Evolutionary conservation across 2,329 filamentous ascomycete species (phyloP).

Genomic region (Aspergillus neoniger): DNA sequence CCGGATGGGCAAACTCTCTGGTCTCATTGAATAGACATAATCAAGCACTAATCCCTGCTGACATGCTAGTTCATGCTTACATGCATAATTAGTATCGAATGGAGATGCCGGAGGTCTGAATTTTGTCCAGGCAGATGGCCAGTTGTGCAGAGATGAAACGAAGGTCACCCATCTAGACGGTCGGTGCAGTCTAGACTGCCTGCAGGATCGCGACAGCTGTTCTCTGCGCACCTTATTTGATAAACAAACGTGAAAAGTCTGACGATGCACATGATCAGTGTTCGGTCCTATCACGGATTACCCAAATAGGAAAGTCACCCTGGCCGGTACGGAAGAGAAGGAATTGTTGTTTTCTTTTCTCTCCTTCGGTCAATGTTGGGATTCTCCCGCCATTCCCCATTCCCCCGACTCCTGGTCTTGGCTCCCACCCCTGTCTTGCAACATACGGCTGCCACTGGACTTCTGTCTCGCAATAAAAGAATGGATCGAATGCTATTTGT

Average conservation of each 20-base stretch:
- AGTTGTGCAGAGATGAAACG: neutral
- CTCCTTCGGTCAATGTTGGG: neutral
- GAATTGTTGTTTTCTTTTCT: neutral
- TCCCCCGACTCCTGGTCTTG: neutral
- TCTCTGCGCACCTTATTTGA: neutral
- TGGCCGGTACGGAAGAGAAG: neutral
- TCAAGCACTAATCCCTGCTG: neutral
- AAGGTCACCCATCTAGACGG: neutral
- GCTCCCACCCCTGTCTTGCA: neutral
- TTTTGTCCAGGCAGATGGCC: neutral
- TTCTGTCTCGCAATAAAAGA: neutral
- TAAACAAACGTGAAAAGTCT: conserved; percentile 13
- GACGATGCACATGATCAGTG: conserved; percentile 15
- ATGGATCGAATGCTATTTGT: neutral
- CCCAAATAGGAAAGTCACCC: conserved; percentile 19
- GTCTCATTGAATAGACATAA: neutral
- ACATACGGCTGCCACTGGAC: neutral
- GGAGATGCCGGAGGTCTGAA: neutral
- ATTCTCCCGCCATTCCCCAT: neutral
- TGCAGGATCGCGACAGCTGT: neutral
- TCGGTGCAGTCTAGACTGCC: neutral
- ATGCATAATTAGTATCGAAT: neutral
- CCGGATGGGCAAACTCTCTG: neutral
- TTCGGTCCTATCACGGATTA: conserved; percentile 13
- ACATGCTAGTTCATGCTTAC: neutral